Conservation (phyloP, 768 basidiomycete species). For the Crucibulum laeve region DNA sequence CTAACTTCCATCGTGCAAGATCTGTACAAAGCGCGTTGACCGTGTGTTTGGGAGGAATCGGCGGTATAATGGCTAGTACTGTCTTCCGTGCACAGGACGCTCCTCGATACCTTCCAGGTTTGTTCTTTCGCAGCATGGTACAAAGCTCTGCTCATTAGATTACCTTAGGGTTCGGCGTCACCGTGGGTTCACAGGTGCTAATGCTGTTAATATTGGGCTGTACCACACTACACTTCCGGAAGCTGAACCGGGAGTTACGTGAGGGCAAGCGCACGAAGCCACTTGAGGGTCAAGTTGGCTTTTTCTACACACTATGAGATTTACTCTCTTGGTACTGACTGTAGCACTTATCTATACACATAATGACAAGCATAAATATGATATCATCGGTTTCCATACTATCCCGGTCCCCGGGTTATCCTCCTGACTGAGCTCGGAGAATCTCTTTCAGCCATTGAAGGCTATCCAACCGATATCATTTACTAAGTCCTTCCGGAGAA, state of each 20-base stretch:
- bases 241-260: slow-evolving; percentile 28
- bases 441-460: no score
- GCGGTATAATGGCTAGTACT: slow-evolving; percentile 39
- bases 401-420: no score
- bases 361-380: background rate
- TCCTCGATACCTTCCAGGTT: slow-evolving; percentile 41
- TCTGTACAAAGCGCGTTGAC: slow-evolving; percentile 34
- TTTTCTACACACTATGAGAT: slow-evolving; percentile 32
- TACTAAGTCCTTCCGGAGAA: no score
- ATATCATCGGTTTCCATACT: background rate
- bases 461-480: no score
- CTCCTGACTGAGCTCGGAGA: no score
- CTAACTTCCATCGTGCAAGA: slow-evolving; percentile 11
- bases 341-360: background rate
- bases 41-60: slow-evolving; percentile 35
- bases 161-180: slow-evolving; percentile 29
- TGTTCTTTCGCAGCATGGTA: slow-evolving; percentile 1
- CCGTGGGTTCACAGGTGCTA: slow-evolving; percentile 35
- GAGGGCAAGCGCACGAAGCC: slow-evolving; percentile 26
- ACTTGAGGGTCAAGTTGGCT: slow-evolving; percentile 30
- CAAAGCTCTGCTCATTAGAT: background rate
- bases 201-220: slow-evolving; percentile 27
- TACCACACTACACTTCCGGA: slow-evolving; percentile 29
- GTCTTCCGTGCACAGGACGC: slow-evolving; percentile 36
- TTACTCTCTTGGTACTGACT: background rate